Base-by-base conservation (phyloP, 2,329 filamentous ascomycete genomes). In the Rhinocladiella similis region DNA sequence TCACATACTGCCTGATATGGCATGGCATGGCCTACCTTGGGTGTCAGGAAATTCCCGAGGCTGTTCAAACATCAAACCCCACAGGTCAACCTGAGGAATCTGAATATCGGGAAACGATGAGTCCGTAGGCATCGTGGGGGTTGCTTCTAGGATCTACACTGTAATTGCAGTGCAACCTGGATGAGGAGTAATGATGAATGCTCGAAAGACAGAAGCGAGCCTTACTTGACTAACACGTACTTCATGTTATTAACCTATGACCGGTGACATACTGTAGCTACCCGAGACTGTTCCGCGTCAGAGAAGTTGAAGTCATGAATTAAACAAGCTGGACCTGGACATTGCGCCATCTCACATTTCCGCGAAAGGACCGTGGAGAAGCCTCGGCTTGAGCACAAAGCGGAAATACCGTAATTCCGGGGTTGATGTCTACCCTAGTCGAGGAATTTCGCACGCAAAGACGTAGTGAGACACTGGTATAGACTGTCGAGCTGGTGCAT, bases 11-110 rank as follows among this genome's bases (percentile, higher is more conserved):
- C 29, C 22, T 3, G 3, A 25, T 5, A 27, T 36, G 1, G n/a
- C n/a, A 19, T 14, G 29, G n/a, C 36, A 33, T 18, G 29, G 27
- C 52, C 9, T 29, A 59, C 61, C 61, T 55, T 64, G 62, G 10
- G 56, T 52, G 36, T 66, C 62, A 20, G 62, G 49, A 49, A 66
- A 66, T 5, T 59, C 55, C 41, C 62, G 59, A 16, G 51, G 49
- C 41, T 54, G 51, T 41, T 64, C 62, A 50, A 66, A 66, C 62
- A 66, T 62, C 56, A 91, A 85, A 0, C 80, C 80, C 89, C 90
- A 96, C 47, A 96, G 69, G 70, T 95, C 91, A 53, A 86, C 74
- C 64, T 87, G 75, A 0, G 92, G 91, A 39, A 96, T 86, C 18
- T 85, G 77, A 36, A 94, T 67, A 6, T 78, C 71, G 1, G 84